Percentiles rank a stretch among this genome's conserved stretches.
These are phyloP conservation scores for Dacryopinax spathularia DNA, from an alignment of 768 basidiomycete genomes.

Conservation along the genomic window DNA sequence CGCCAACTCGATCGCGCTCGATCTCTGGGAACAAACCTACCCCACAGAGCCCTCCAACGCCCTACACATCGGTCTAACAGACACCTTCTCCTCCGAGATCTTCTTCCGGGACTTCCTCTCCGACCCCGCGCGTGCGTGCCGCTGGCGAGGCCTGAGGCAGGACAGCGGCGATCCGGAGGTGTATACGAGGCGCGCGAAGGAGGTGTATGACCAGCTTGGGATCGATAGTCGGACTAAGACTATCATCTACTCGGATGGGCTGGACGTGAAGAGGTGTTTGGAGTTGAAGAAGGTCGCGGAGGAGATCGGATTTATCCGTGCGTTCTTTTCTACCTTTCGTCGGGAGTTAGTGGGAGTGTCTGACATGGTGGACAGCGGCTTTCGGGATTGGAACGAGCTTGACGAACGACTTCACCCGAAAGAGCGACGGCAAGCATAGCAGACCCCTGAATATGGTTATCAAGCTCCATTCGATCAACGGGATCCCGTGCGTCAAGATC, in stretches of 20 bases:
- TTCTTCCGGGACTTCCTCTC: conserved; percentile 43
- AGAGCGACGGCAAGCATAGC: conserved; percentile 43
- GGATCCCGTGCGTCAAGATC: conserved; percentile 73
- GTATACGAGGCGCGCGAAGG: conserved; percentile 64
- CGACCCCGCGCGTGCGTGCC: conserved; percentile 40
- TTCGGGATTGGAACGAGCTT: conserved; percentile 91
- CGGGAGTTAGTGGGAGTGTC: conserved; percentile 3
- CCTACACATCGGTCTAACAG: conserved; percentile 66
- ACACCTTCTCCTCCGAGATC: conserved; percentile 78
- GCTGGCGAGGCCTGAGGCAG: conserved; percentile 78
- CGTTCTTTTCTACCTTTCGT: conserved; percentile 11
- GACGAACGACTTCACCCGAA: conserved; percentile 65
- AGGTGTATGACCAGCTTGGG: conserved; percentile 54
- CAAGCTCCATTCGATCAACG: conserved; percentile 66
- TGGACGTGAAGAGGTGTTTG: conserved; percentile 58
- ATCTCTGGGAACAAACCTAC: conserved; percentile 76
- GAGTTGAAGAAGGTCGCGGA: conserved; percentile 56
- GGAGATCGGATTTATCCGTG: conserved; percentile 56
- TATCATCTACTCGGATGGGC: conserved; percentile 72
- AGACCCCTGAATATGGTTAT: conserved; percentile 89
- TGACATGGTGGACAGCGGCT: conserved; percentile 37
- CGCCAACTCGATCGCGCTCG: conserved; percentile 58
- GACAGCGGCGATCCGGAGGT: conserved; percentile 81
- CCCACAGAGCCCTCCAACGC: conserved; percentile 27
- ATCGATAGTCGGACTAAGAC: conserved; percentile 50